Conservation (phyloP, 306 rosid species). For the Pueraria montana region DNA sequence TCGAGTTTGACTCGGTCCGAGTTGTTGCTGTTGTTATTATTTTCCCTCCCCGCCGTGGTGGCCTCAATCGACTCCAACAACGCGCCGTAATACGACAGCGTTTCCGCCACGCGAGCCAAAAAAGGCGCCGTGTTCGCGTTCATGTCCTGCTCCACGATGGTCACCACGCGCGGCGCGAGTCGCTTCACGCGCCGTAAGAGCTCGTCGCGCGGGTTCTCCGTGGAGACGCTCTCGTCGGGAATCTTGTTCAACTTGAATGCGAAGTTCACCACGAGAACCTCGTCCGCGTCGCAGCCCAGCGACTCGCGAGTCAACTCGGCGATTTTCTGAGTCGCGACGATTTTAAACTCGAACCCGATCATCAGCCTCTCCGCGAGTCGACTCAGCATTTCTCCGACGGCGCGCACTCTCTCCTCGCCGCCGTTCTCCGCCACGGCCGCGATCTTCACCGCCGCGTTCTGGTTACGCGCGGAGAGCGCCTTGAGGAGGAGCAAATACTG, state of each 20-base stretch:
- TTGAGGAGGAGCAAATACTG: conserved; percentile 67
- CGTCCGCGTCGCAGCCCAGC: conserved; percentile 67
- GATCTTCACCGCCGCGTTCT: conserved; percentile 54
- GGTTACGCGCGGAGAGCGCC: conserved; percentile 55
- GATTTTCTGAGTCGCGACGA: conserved; percentile 49
- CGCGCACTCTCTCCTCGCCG: conserved; percentile 55
- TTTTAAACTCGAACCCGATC: conserved; percentile 56
- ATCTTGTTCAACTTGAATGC: conserved; percentile 76
- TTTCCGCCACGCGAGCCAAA: conserved; percentile 73
- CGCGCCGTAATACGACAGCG: conserved; percentile 63
- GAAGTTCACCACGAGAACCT: conserved; percentile 72
- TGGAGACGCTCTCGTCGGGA: conserved; percentile 94
- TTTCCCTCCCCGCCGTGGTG: conserved; percentile 35
- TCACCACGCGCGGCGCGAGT: conserved; percentile 72
- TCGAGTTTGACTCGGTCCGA: conserved; percentile 66
- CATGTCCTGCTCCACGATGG: conserved; percentile 80
- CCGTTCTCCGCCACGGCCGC: conserved; percentile 58
- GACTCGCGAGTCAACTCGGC: conserved; percentile 83
- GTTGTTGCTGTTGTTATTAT: background rate
- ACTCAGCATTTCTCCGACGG: conserved; percentile 53
- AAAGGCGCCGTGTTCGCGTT: conserved; percentile 94
- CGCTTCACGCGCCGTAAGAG: conserved; percentile 85
- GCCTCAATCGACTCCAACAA: conserved; percentile 72
- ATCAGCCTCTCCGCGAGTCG: conserved; percentile 50
- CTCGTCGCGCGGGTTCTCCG: conserved; percentile 89